A percentile compares a stretch with the other conserved stretches of the same genome.
Evolutionary conservation across 345 rosid species (phyloP).

Genomic region (Dovyalis caffra): DNA sequence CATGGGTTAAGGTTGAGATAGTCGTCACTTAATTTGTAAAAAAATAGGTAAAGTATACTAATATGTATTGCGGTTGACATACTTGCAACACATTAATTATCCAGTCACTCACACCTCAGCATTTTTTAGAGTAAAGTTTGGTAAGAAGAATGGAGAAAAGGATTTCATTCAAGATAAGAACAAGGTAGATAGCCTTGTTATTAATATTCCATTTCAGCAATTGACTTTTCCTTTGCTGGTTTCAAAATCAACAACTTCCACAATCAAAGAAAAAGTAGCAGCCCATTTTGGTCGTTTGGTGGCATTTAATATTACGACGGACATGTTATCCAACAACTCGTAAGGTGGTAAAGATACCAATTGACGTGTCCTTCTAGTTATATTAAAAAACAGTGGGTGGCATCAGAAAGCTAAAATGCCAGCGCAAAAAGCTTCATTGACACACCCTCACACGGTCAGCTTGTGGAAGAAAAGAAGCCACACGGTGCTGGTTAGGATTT

Average conservation of each 20-base stretch:
- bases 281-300: neutral
- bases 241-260: neutral
- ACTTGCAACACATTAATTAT: neutral
- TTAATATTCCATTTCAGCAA: neutral
- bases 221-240: neutral
- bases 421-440: constrained; percentile 39
- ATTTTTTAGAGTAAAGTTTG: neutral
- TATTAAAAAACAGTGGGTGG: neutral
- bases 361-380: no score
- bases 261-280: neutral
- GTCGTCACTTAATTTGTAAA: neutral
- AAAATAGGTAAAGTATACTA: neutral
- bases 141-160: neutral
- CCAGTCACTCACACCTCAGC: constrained; percentile 5
- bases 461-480: neutral
- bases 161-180: neutral
- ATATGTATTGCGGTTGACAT: neutral
- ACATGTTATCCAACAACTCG: neutral
- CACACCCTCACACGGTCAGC: constrained; percentile 18
- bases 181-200: neutral
- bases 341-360: neutral
- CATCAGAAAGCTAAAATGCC: constrained; percentile 49
- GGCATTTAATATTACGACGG: neutral
- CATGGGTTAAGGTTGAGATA: neutral
- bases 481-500: neutral